phyloP scores from a whole-genome alignment of 441 rosid species.

The Aleurites moluccanus region DNA sequence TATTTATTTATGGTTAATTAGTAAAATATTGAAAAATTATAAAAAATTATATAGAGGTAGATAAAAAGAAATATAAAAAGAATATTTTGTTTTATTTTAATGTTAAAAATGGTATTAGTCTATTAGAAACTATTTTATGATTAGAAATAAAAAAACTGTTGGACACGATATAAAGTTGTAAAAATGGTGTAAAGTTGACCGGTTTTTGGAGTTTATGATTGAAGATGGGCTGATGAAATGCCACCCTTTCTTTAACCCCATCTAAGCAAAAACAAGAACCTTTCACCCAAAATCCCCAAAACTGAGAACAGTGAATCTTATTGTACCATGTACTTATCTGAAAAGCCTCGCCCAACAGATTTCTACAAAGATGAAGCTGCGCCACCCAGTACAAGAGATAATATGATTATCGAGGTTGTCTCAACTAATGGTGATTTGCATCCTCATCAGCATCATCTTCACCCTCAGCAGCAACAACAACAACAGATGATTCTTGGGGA shows the following conservation, averaged over 20 bases:
- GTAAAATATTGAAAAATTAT: too few relatives aligned
- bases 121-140: too few relatives aligned
- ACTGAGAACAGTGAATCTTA: neutral
- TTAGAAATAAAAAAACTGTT: too few relatives aligned
- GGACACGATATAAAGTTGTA: too few relatives aligned
- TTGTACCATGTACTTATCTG: slow-evolving; percentile 66
- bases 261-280: neutral
- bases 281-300: neutral
- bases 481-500: slow-evolving; percentile 74
- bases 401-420: slow-evolving; percentile 86
- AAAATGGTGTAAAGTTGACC: too few relatives aligned
- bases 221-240: too few relatives aligned
- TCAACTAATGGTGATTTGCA: slow-evolving; percentile 56
- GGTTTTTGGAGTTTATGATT: too few relatives aligned
- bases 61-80: too few relatives aligned
- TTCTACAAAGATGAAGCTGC: slow-evolving; percentile 72
- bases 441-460: slow-evolving; percentile 45
- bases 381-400: slow-evolving; percentile 46
- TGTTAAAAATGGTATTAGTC: too few relatives aligned
- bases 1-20: too few relatives aligned
- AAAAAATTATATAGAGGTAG: too few relatives aligned
- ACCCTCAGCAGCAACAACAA: slow-evolving; percentile 34
- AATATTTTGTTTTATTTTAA: too few relatives aligned
- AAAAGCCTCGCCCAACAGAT: slow-evolving; percentile 67
- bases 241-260: slow-evolving; percentile 22